These are phyloP conservation scores for Solanum virginianum DNA, from an alignment of 257 asterid species.

Conservation along the genomic window DNA sequence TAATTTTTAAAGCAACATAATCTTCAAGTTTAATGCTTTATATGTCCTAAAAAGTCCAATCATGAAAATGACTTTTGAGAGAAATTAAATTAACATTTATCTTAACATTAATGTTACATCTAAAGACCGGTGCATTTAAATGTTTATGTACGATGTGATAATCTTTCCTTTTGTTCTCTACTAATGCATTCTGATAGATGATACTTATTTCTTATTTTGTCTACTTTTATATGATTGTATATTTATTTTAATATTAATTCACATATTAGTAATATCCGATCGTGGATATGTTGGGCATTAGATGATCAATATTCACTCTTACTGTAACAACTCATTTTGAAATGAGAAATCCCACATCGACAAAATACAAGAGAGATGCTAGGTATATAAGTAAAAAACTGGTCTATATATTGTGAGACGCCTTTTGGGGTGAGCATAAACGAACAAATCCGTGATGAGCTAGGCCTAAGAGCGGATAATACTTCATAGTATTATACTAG, in stretches of 20 bases:
- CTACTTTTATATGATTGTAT: background rate
- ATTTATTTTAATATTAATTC: too few species aligned
- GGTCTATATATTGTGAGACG: too few species aligned
- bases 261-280: background rate
- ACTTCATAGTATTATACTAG: too few species aligned
- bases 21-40: background rate
- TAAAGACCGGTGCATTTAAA: background rate
- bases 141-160: background rate
- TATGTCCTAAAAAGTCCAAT: background rate
- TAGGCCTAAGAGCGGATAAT: too few species aligned
- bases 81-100: too few species aligned
- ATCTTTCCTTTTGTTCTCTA: background rate
- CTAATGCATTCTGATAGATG: background rate
- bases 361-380: too few species aligned
- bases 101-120: background rate
- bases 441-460: rapidly evolving
- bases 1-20: background rate
- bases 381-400: too few species aligned
- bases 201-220: background rate
- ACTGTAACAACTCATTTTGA: too few species aligned
- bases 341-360: too few species aligned
- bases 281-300: background rate
- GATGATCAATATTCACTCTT: background rate
- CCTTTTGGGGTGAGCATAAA: too few species aligned
- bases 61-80: background rate